Evolutionary conservation across 2,329 filamentous ascomycete species (phyloP).

Genomic region (Penicillium brevicompactum): DNA sequence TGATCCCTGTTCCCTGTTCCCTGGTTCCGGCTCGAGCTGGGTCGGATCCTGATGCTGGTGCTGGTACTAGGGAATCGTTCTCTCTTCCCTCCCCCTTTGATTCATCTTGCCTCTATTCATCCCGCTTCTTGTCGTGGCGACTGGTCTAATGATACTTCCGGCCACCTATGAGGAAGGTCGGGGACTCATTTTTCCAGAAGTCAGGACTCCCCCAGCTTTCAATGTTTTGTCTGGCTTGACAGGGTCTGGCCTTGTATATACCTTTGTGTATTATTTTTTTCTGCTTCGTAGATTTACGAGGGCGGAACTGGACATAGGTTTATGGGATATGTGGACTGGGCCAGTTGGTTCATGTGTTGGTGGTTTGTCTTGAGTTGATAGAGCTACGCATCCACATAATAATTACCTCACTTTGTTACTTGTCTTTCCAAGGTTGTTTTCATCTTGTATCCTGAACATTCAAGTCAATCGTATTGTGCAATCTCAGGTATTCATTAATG

Average conservation of each 20-base stretch:
- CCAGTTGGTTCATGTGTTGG: not conserved
- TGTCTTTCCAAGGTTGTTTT: too few relatives aligned
- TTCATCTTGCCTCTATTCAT: too few relatives aligned
- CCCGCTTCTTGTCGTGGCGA: too few relatives aligned
- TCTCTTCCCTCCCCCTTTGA: too few relatives aligned
- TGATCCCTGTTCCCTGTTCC: too few relatives aligned
- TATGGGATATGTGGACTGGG: not conserved
- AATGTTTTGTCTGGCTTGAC: not conserved
- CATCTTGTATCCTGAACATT: too few relatives aligned
- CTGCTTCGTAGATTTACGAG: not conserved
- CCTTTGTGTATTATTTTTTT: not conserved
- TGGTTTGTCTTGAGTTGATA: constrained; percentile 1
- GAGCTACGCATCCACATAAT: constrained; percentile 9
- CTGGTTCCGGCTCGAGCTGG: not conserved
- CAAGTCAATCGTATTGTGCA: too few relatives aligned
- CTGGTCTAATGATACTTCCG: too few relatives aligned
- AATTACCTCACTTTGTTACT: not conserved
- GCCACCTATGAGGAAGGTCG: too few relatives aligned
- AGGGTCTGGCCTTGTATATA: constrained; percentile 2
- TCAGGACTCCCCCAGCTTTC: not conserved
- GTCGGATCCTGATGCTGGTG: not conserved
- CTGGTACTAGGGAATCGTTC: not conserved
- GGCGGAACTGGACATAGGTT: constrained; percentile 7
- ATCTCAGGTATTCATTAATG: too few relatives aligned
- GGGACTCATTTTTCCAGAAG: too few relatives aligned